Percentiles rank a stretch among this genome's conserved stretches.
phyloP scores from a whole-genome alignment of 768 basidiomycete genomes.

The Kwoniella mangroviensis region DNA sequence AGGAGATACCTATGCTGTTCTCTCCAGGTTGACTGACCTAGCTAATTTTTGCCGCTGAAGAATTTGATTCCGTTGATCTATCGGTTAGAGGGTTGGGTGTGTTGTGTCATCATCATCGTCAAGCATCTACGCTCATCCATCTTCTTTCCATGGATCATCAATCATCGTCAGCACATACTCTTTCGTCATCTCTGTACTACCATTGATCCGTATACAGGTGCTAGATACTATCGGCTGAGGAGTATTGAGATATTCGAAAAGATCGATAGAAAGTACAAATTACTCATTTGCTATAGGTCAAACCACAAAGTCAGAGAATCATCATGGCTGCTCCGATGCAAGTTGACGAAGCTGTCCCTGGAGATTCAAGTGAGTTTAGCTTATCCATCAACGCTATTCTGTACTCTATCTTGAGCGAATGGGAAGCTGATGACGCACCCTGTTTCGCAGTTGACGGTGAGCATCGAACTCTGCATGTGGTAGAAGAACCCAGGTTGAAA shows the following conservation, averaged over 20 bases:
- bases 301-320: background rate
- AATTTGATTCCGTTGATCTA: background rate
- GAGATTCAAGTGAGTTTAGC: slow-evolving; percentile 51
- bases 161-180: background rate
- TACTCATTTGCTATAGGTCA: background rate
- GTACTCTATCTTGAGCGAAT: too few species aligned
- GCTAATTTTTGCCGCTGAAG: background rate
- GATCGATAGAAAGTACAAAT: background rate
- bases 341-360: slow-evolving; percentile 51
- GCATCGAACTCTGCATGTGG: slow-evolving; percentile 9
- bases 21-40: background rate
- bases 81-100: background rate
- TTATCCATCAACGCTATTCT: background rate
- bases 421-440: slow-evolving; percentile 6
- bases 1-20: background rate
- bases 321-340: slow-evolving; percentile 54
- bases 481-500: background rate
- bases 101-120: slow-evolving; percentile 1
- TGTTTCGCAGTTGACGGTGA: slow-evolving; percentile 50
- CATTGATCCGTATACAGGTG: background rate
- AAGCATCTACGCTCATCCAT: background rate
- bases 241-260: background rate
- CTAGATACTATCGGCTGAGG: too few species aligned
- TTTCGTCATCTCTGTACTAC: background rate
- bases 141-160: background rate